Conservation (phyloP, 1,284 basidiomycete species). For the Trichosporon asahii region DNA sequence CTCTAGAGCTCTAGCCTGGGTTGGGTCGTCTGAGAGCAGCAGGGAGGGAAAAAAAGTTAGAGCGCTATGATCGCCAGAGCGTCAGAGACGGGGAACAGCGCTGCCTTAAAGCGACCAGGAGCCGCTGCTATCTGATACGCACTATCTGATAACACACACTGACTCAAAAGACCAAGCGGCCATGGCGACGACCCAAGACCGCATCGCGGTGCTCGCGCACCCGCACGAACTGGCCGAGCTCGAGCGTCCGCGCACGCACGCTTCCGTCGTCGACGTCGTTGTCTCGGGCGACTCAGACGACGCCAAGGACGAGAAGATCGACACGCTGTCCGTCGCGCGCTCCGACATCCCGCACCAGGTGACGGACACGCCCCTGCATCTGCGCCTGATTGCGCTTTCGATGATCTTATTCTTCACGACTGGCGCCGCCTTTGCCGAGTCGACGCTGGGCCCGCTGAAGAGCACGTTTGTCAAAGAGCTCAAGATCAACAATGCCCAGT, state of each 20-base stretch:
- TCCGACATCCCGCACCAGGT: not conserved
- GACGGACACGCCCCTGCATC: constrained; percentile 17
- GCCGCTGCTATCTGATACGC: not conserved
- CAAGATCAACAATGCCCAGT: constrained; percentile 50
- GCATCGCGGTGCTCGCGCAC: not conserved
- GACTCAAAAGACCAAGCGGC: not conserved
- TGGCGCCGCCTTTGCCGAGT: constrained; percentile 35
- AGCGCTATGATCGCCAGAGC: not conserved
- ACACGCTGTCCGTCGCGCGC: not conserved
- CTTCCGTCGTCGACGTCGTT: not conserved
- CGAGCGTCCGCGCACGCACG: not conserved
- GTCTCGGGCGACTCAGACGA: not conserved
- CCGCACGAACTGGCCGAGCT: not conserved
- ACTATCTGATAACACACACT: not conserved
- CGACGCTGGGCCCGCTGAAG: constrained; percentile 46
- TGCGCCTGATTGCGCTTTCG: constrained; percentile 28
- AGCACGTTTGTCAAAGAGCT: constrained; percentile 44
- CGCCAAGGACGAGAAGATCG: not conserved
- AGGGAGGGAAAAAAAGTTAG: not conserved
- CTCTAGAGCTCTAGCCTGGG: too few relatives aligned
- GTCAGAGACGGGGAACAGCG: not conserved
- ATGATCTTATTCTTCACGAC: constrained; percentile 43
- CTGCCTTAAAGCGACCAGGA: not conserved
- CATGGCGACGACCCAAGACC: not conserved
- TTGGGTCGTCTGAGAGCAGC: too few relatives aligned